Base-by-base conservation (phyloP, 768 basidiomycete genomes). In the Amanita inopinata region DNA sequence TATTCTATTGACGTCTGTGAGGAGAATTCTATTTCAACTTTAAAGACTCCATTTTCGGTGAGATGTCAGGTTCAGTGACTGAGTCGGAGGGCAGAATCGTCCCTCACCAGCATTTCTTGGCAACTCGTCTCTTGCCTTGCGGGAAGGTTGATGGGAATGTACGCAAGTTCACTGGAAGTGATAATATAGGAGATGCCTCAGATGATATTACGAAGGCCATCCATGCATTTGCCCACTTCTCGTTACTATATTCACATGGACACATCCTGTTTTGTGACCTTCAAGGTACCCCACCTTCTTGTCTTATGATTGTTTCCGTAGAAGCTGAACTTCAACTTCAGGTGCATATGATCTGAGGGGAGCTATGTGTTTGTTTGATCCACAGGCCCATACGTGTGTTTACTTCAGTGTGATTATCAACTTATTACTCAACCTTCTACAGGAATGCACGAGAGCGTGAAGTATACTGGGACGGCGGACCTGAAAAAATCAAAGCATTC, bases 151-250 rank as follows among this genome's bases (percentile, higher is more conserved):
- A 59, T 46, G 46, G 15, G 18, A 30, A 23, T 11, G 28, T 61
- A 22, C 46, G 39, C 23, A 61, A 59, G 46, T 61, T 55, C 31
- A 61, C 59, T 9, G 58, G 59, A 9, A 61, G 54, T 40, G 50
- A 51, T n/a, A 17, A 49, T 4, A 20, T 60, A 25, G 54, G 54
- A 5, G 33, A 48, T 9, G 49, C 55, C 0, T 25, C 39, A 6
- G 49, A 59, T 31, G 27, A 53, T 47, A 43, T 60, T 6, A 54
- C 51, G 3, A 38, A 47, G 27, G 54, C 53, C 4, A 40, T 59
- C 15, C 57, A 60, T 45, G 57, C 55, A 2, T 61, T 59, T 45
- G 41, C 52, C 10, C 59, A 59, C 44, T 61, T 59, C 42, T 42
- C 52, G 4, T 40, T 48, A 10, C n/a, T 55, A 5, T 57, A 55